These are phyloP conservation scores for Leptographium flavum DNA, from an alignment of 2,329 filamentous ascomycete genomes.

Conservation along the genomic window DNA sequence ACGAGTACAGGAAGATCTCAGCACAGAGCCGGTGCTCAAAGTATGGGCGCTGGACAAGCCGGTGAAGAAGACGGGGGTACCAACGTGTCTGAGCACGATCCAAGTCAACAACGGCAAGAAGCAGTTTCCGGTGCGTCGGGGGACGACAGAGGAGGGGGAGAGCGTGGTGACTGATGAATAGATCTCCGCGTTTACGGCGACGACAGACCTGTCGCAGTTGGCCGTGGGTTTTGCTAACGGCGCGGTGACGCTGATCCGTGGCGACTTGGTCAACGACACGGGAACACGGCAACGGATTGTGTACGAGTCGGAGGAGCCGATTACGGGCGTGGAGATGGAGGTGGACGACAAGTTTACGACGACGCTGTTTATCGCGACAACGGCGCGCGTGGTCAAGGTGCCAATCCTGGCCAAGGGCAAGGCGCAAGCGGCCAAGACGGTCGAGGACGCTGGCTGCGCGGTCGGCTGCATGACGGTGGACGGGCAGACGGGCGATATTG, in stretches of 20 bases:
- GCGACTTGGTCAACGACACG: constrained; percentile 88
- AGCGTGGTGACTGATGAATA: no score
- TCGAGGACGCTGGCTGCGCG: constrained; percentile 81
- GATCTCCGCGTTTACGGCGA: constrained; percentile 78
- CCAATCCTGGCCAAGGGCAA: constrained; percentile 80
- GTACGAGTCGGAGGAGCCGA: constrained; percentile 90
- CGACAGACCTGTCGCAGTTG: constrained; percentile 80
- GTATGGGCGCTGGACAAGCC: constrained; percentile 95
- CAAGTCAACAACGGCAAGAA: constrained; percentile 80
- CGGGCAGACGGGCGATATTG: constrained; percentile 62
- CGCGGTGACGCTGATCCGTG: constrained; percentile 80
- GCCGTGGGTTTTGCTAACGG: constrained; percentile 95
- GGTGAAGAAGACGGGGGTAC: constrained; percentile 84
- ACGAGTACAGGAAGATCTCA: constrained; percentile 60
- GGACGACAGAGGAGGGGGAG: not conserved
- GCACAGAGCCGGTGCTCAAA: constrained; percentile 76
- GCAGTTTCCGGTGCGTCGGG: constrained; percentile 65
- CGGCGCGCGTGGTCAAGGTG: constrained; percentile 71
- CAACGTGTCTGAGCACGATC: constrained; percentile 75
- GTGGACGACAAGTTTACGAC: constrained; percentile 51
- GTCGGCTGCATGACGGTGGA: constrained; percentile 94
- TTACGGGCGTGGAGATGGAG: constrained; percentile 76
- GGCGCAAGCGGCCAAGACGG: constrained; percentile 70
- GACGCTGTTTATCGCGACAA: constrained; percentile 85
- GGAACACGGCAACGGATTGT: constrained; percentile 89